These are phyloP conservation scores for Trebouxiophyceae sp. DNA, from an alignment of 163 green algal genomes.

Conservation along the genomic window DNA sequence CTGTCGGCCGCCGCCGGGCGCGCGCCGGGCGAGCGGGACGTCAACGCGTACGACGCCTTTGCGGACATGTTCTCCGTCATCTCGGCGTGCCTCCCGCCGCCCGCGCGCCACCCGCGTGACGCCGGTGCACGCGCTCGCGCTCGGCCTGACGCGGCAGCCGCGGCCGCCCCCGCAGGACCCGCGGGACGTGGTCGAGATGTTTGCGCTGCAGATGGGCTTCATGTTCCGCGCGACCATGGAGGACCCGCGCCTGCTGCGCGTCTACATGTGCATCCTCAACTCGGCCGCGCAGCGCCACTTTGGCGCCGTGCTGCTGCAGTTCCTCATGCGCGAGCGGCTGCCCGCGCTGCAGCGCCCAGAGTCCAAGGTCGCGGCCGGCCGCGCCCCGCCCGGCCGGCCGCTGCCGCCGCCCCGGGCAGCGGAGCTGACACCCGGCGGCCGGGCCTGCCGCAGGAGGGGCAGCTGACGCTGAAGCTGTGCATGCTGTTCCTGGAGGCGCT, in stretches of 20 bases:
- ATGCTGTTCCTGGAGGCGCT: conserved; percentile 28
- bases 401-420: too few relatives aligned
- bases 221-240: conserved; percentile 49
- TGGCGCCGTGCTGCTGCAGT: conserved; percentile 44
- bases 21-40: neutral
- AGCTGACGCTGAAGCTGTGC: conserved; percentile 63
- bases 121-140: neutral
- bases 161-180: conserved; percentile 34
- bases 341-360: conserved; percentile 33
- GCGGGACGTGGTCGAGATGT: conserved; percentile 82
- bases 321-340: conserved; percentile 56
- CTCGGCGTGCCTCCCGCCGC: too few relatives aligned
- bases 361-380: too few relatives aligned
- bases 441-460: conserved; percentile 31
- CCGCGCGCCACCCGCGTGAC: neutral
- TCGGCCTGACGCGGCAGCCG: neutral
- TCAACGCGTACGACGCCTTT: conserved; percentile 70
- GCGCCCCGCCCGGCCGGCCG: too few relatives aligned
- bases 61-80: too few relatives aligned
- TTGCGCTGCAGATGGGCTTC: conserved; percentile 45
- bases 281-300: conserved; percentile 37
- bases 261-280: conserved; percentile 14
- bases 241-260: conserved; percentile 46
- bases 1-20: conserved; percentile 44
- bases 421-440: too few relatives aligned